Conservation (phyloP, 192 early-diverging fungal genomes). For the Kickxella alabastrina region DNA sequence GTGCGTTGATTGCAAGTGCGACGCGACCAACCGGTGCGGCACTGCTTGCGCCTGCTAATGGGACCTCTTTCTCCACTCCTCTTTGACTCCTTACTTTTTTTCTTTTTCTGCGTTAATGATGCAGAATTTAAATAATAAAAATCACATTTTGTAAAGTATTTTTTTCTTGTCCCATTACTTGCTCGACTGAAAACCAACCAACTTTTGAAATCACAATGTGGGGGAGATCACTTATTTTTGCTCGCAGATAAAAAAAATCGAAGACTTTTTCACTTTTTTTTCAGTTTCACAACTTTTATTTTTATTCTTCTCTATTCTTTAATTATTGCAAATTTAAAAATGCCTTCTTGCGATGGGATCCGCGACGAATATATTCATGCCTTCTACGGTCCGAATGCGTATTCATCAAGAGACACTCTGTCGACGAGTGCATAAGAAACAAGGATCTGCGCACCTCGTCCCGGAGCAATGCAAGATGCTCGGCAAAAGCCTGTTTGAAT, state of each 20-base stretch:
- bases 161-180: background rate
- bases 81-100: no score
- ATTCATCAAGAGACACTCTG: conserved; percentile 39
- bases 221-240: no score
- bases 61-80: conserved; percentile 3
- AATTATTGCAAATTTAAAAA: background rate
- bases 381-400: conserved; percentile 49
- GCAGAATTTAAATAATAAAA: background rate
- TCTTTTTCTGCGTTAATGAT: conserved; percentile 9
- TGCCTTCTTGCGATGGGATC: conserved; percentile 49
- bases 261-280: background rate
- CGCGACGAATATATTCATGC: conserved; percentile 47
- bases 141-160: background rate
- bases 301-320: background rate
- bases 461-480: conserved; percentile 38
- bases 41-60: conserved; percentile 24
- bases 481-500: conserved; percentile 44
- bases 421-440: conserved; percentile 38
- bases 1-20: conserved; percentile 13
- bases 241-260: no score
- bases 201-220: no score
- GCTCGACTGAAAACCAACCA: no score
- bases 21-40: background rate
- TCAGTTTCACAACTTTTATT: background rate
- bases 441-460: conserved; percentile 32